These are phyloP conservation scores for Cucumis cinereus DNA, from an alignment of 306 rosid species.

Conservation along the genomic window DNA sequence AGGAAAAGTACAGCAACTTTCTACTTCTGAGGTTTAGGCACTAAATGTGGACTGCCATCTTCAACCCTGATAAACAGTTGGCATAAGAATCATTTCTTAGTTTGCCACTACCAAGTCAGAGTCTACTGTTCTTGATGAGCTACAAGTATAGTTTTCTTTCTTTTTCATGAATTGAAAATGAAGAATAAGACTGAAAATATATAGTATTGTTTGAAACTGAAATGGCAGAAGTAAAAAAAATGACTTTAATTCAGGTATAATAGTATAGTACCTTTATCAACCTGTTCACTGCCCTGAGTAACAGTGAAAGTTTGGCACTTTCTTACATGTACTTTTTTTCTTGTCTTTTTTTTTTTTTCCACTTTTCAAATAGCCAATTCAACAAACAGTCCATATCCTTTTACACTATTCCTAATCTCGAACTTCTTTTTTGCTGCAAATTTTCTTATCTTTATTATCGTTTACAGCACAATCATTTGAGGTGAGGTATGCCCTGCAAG, in stretches of 20 bases:
- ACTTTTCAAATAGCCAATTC: background rate
- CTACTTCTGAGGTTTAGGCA: background rate
- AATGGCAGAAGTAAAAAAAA: background rate
- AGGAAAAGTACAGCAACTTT: background rate
- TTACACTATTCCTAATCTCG: background rate
- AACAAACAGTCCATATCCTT: background rate
- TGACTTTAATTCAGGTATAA: background rate
- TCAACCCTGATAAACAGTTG: background rate
- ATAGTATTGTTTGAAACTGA: background rate
- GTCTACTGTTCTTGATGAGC: slow-evolving; percentile 1
- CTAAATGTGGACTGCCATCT: background rate
- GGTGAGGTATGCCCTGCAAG: background rate
- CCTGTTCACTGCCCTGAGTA: background rate
- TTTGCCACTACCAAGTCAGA: background rate
- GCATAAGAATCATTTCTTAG: background rate
- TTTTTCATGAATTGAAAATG: background rate
- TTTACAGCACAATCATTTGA: background rate
- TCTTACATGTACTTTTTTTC: background rate
- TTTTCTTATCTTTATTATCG: background rate
- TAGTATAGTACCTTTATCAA: background rate
- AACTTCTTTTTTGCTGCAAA: background rate
- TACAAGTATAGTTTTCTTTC: background rate
- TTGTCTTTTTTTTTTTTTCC: background rate
- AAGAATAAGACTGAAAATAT: background rate
- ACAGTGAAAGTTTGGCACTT: slow-evolving; percentile 2